Evolutionary conservation across 495 filamentous ascomycete genomes (phyloP).

Genomic region (Aspergillus taichungensis): DNA sequence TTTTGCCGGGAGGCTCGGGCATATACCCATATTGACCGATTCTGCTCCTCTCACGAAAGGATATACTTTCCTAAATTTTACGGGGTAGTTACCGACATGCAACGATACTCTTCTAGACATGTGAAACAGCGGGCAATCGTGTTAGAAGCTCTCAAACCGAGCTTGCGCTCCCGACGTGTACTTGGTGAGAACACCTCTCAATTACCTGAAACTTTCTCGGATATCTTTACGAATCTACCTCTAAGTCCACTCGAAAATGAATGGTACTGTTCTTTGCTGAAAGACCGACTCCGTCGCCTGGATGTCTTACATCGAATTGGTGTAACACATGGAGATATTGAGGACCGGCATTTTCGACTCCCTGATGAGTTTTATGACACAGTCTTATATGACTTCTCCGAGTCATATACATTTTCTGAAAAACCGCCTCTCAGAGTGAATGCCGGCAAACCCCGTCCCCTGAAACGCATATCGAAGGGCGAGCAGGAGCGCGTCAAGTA

Average conservation of each 20-base stretch:
- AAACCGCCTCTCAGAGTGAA: slow-evolving; percentile 5
- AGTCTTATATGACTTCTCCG: slow-evolving; percentile 16
- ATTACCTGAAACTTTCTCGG: neutral
- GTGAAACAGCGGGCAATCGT: neutral
- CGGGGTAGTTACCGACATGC: neutral
- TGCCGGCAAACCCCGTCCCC: slow-evolving; percentile 4
- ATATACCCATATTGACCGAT: neutral
- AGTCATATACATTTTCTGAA: slow-evolving; percentile 11
- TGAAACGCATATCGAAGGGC: slow-evolving; percentile 2
- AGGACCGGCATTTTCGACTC: slow-evolving; percentile 13
- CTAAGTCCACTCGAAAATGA: neutral
- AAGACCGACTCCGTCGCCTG: slow-evolving; percentile 15
- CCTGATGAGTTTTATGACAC: slow-evolving; percentile 14
- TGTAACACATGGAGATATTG: slow-evolving; percentile 13
- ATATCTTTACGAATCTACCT: neutral
- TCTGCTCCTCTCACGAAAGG: neutral
- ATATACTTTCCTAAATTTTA: neutral
- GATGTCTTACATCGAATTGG: slow-evolving; percentile 14
- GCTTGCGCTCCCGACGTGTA: neutral
- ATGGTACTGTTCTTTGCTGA: slow-evolving; percentile 14
- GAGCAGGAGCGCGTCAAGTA: slow-evolving; percentile 5
- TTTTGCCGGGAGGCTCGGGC: slow-evolving; percentile 1
- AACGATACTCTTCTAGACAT: neutral
- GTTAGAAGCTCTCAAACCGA: neutral
- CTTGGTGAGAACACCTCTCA: neutral